phyloP scores from a whole-genome alignment of 306 rosid species.

The Prunus armeniaca region DNA sequence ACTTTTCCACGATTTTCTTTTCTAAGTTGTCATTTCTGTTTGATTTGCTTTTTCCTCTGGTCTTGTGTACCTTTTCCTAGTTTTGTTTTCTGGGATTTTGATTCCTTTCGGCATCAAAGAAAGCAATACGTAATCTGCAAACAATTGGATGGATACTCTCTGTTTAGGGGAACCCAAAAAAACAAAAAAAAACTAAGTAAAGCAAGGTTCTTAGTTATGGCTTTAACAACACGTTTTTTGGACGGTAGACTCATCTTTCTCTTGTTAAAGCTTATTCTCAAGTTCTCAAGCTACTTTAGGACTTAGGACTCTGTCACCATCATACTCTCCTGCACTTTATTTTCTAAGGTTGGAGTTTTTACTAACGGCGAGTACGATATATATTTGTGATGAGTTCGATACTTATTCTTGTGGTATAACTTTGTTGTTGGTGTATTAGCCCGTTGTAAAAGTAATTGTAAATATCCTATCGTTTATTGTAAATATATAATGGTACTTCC shows the following conservation, averaged over 20 bases:
- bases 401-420: too few species aligned
- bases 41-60: conserved; percentile 3
- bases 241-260: conserved; percentile 16
- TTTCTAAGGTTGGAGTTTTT: background rate
- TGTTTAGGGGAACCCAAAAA: background rate
- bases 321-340: background rate
- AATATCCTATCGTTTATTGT: too few species aligned
- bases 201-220: background rate
- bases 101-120: conserved; percentile 24
- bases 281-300: background rate
- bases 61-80: conserved; percentile 7
- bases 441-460: too few species aligned
- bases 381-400: too few species aligned
- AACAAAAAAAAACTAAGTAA: background rate
- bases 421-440: too few species aligned
- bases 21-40: conserved; percentile 8
- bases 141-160: background rate
- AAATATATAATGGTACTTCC: too few species aligned
- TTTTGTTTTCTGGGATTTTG: conserved; percentile 10
- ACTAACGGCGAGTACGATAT: too few species aligned
- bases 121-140: background rate
- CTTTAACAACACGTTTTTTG: conserved; percentile 34
- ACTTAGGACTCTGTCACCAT: background rate
- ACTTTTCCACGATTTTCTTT: conserved; percentile 26
- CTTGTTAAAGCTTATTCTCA: conserved; percentile 3